Evolutionary conservation across 164 flowering plant species (phyloP), one percentile per base, ranked within the genome.

Genomic region (Kingdonia uniflora): DNA sequence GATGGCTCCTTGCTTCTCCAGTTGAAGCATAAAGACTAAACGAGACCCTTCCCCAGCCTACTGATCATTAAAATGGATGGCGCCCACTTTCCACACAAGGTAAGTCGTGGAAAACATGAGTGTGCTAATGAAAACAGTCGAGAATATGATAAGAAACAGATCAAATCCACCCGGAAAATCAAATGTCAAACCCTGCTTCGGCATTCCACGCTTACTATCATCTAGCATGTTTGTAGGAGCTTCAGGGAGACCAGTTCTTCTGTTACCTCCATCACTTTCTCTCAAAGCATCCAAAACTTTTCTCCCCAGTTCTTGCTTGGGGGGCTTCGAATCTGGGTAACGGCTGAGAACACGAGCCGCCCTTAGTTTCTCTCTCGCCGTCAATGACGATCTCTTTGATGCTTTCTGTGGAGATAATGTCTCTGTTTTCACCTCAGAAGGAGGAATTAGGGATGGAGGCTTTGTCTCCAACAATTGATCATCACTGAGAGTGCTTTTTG

Each of bases 51-150:
- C 23, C 17, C 51, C 42, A 14, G 44, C 45, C 66, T 75, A 79
- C 49, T 63, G 67, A 44, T 91, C 98, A 58, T 91, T 87, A 54
- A 83, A 87, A 71, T 91, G 98, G 58, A 91, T 91, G 26, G 96
- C 98, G 51, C 98, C 98, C 40, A 67, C 74, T 75, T 91, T 91
- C 98, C 98, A 91, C 20, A 91, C 96, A 24, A 87, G 0, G 59
- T 64, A 91, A 25, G 96, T 85, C 0, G 96, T 91, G 1, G 75
- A 79, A 71, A 87, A 85, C 98, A 87, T 91, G 19, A 79, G 59
- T 1, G 98, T 66, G 74, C 87, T 80, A 66, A 91, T 87, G 39
- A 80, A 63, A 38, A 80, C 82, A 62, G 80, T 69, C 4, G 96
- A 91, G 55, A 80, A 58, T 7, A 59, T 57, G 33, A 91, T 80